phyloP scores from a whole-genome alignment of 257 asterid genomes.

The Forsythia viridissima region DNA sequence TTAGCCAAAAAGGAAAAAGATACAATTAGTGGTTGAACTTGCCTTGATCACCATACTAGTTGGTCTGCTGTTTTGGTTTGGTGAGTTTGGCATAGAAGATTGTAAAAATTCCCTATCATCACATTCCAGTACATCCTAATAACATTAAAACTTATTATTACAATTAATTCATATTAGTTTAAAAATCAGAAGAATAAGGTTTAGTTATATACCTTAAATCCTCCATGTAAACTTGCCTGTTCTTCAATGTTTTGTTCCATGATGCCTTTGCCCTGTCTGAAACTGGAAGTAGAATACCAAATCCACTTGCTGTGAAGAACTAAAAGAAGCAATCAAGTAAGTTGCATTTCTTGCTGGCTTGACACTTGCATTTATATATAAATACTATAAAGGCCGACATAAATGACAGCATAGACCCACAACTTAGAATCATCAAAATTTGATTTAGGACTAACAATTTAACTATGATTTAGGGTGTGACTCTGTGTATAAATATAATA shows the following conservation, averaged over 20 bases:
- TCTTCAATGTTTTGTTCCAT: conserved; percentile 51
- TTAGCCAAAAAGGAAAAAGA: not conserved
- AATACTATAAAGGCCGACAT: conserved; percentile 25
- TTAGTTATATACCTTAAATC: no score
- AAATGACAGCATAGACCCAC: conserved; percentile 38
- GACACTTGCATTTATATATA: conserved; percentile 6
- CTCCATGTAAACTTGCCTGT: conserved; percentile 8
- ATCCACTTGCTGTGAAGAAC: not conserved
- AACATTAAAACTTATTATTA: no score
- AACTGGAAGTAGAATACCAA: not conserved
- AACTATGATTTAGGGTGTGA: not conserved
- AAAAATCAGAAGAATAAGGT: no score
- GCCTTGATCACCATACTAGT: conserved; percentile 82
- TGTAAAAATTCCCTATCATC: no score
- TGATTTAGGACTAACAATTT: conserved; percentile 12
- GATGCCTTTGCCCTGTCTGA: conserved; percentile 12
- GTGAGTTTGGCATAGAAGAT: conserved; percentile 37
- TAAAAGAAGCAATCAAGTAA: conserved; percentile 1
- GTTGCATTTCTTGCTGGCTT: conserved; percentile 21
- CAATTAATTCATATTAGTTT: no score
- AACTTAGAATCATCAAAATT: conserved; percentile 1
- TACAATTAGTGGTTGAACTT: conserved; percentile 28
- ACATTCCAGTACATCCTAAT: no score
- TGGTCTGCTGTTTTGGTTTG: conserved; percentile 60
- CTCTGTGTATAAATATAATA: not conserved